Base-by-base conservation (phyloP, 768 basidiomycete species). In the Boletus subcaerulescens region DNA sequence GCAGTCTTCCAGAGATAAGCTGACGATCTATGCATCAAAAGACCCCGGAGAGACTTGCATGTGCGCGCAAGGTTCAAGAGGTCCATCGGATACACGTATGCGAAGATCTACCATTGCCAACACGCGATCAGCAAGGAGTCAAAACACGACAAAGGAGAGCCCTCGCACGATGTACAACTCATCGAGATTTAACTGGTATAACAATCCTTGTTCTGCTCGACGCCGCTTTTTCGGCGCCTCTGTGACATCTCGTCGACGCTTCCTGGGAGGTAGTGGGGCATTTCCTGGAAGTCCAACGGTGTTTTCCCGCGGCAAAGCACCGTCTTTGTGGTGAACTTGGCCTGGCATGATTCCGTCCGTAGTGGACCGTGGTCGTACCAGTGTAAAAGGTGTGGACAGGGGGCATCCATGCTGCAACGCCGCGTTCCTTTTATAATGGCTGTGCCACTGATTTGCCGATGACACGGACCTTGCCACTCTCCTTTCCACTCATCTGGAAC, bases 61-160 rank as follows among this genome's bases (percentile, higher is more conserved):
- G 76, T 74, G n/a, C 77, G 71, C 9, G 79, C 64, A 22, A 80
- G 70, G 55, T 69, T 69, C 42, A 63, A 18, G 17, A 63, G 58
- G 45, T 63, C 61, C 45, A 69, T 52, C 4, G 77, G 78, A 44
- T 74, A 66, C 1, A 79, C 63, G 49, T 74, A 71, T 18, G 61
- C 60, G 49, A 74, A 74, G 50, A 80, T 76, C 77, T 80, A 56
- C 18, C 14, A 17, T 26, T 12, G 22, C 33, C 33, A 35, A 35
- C 29, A 24, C 20, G 5, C 10, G 24, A 45, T 53, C 8, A 46
- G 32, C 18, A 38, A 35, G 11, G 40, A 29, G 10, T 32, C 14
- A 18, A 40, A 17, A 39, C 9, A 36, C 4, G 31, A 45, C 26
- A 12, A 33, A 48, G 15, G 24, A 17, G 33, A 36, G 40, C 33